Evolutionary conservation across 306 rosid genomes (phyloP).

Genomic region (Trifolium fragiferum): DNA sequence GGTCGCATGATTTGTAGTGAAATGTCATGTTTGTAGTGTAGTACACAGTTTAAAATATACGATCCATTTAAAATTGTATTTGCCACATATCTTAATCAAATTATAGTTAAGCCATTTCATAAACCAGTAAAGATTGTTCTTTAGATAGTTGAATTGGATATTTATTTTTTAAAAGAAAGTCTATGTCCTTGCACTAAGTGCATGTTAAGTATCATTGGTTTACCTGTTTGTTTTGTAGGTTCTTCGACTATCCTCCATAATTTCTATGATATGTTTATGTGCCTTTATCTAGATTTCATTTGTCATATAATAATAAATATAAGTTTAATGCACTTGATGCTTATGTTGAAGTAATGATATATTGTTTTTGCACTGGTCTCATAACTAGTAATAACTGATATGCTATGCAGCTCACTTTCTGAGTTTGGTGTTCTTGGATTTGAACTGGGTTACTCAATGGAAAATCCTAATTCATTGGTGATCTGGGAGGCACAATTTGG

Average conservation of each 20-base stretch:
- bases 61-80: conserved; percentile 18
- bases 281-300: conserved; percentile 21
- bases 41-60: not conserved
- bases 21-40: not conserved
- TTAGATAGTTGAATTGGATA: conserved; percentile 7
- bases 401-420: conserved; percentile 79
- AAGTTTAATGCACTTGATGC: conserved; percentile 4
- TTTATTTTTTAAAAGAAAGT: conserved; percentile 5
- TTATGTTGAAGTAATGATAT: conserved; percentile 6
- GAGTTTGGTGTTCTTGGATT: conserved; percentile 98
- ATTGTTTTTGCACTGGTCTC: conserved; percentile 26
- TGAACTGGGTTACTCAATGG: conserved; percentile 97
- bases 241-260: not conserved
- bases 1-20: not conserved
- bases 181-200: too few relatives aligned
- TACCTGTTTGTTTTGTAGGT: not conserved
- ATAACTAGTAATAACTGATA: conserved; percentile 33
- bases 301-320: not conserved
- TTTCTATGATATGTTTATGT: conserved; percentile 12
- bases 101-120: not conserved
- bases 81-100: conserved; percentile 1
- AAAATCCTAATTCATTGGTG: conserved; percentile 89
- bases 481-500: conserved; percentile 99
- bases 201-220: not conserved
- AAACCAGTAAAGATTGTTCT: not conserved